phyloP scores from a whole-genome alignment of 179 eudicot species.

The Silene vulgaris region DNA sequence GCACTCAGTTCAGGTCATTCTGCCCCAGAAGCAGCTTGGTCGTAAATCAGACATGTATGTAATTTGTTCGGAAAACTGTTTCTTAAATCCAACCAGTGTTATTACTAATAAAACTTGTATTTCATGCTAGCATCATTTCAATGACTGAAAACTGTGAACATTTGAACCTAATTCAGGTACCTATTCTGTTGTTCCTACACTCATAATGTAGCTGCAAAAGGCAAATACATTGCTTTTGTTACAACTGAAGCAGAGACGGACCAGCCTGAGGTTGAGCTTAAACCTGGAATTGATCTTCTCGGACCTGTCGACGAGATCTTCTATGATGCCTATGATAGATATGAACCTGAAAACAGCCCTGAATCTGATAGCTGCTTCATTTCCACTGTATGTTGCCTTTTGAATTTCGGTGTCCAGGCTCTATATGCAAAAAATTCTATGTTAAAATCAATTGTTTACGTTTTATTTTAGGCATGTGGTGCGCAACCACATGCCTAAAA shows the following conservation, averaged over 20 bases:
- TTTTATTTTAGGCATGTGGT: too few relatives aligned
- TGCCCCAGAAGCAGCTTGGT: constrained; percentile 75
- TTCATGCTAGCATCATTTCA: neutral
- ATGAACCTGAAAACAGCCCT: constrained; percentile 48
- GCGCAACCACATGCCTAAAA: too few relatives aligned
- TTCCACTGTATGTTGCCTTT: constrained; percentile 53
- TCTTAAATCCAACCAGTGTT: neutral
- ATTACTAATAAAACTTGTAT: neutral
- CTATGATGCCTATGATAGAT: constrained; percentile 78
- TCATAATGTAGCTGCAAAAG: constrained; percentile 86
- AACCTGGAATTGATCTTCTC: constrained; percentile 75
- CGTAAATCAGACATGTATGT: constrained; percentile 75
- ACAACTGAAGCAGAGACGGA: constrained; percentile 86
- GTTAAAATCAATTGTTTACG: too few relatives aligned
- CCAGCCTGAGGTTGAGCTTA: constrained; percentile 68
- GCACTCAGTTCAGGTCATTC: constrained; percentile 67
- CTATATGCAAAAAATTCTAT: neutral
- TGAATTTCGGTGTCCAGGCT: neutral
- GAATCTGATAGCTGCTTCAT: constrained; percentile 62
- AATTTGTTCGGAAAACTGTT: neutral
- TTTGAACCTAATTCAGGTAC: constrained; percentile 44
- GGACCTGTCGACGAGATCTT: constrained; percentile 86
- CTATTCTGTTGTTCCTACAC: constrained; percentile 84
- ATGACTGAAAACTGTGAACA: neutral
- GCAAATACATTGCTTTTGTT: constrained; percentile 79